phyloP scores from a whole-genome alignment of 83 land plant species.

The Picea mariana region DNA sequence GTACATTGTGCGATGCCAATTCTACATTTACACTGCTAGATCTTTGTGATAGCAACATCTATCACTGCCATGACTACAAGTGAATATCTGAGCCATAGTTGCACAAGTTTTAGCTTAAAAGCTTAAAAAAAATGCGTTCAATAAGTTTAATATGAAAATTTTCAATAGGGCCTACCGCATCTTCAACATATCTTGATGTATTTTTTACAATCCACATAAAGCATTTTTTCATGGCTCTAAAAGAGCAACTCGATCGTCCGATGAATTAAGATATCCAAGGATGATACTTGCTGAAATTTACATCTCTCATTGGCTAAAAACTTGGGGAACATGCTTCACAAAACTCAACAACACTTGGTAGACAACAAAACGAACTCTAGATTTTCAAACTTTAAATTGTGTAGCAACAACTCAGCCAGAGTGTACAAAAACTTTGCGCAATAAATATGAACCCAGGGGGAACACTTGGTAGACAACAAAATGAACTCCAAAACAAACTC shows the following conservation, averaged over 20 bases:
- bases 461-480: too few relatives aligned
- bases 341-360: slow-evolving; percentile 65
- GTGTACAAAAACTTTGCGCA: too few relatives aligned
- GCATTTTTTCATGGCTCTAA: slow-evolving; percentile 77
- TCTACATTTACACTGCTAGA: slow-evolving; percentile 33
- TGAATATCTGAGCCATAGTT: background rate
- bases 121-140: slow-evolving; percentile 51
- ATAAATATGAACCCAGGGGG: too few relatives aligned
- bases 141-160: slow-evolving; percentile 40
- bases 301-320: slow-evolving; percentile 52
- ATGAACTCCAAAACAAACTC: too few relatives aligned
- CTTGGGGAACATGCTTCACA: slow-evolving; percentile 68
- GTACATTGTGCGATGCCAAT: slow-evolving; percentile 25
- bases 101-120: slow-evolving; percentile 18
- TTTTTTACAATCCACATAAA: slow-evolving; percentile 70
- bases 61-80: slow-evolving; percentile 24
- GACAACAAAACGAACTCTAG: slow-evolving; percentile 76
- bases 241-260: slow-evolving; percentile 45
- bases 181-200: slow-evolving; percentile 56
- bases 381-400: slow-evolving; percentile 17
- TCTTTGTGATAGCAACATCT: slow-evolving; percentile 28
- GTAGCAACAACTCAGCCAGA: too few relatives aligned
- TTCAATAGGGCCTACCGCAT: slow-evolving; percentile 28
- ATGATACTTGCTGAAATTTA: slow-evolving; percentile 46
- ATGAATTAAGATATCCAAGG: slow-evolving; percentile 54